Conservation (phyloP, 306 rosid species). For the Chamaecrista fasciculata region DNA sequence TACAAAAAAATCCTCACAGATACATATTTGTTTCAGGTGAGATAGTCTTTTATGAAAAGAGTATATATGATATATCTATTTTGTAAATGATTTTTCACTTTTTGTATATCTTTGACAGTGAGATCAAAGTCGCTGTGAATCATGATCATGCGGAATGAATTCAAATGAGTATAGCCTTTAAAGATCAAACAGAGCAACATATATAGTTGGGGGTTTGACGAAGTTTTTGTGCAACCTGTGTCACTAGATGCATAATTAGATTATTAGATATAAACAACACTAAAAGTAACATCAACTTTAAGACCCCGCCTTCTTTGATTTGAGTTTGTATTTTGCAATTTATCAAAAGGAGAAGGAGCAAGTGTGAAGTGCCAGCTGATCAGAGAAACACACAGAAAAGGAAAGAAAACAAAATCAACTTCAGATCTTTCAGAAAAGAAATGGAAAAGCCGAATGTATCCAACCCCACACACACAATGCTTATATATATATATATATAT, state of each 20-base stretch:
- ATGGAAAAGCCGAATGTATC: constrained; percentile 22
- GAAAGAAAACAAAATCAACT: constrained; percentile 14
- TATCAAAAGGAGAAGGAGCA: constrained; percentile 34
- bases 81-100: neutral
- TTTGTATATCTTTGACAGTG: neutral
- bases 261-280: neutral
- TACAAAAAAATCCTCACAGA: neutral
- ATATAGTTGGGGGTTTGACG: neutral
- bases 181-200: neutral
- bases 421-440: constrained; percentile 20
- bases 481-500: neutral
- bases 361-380: constrained; percentile 26
- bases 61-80: too few species aligned
- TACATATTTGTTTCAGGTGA: neutral
- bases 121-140: neutral
- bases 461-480: constrained; percentile 33
- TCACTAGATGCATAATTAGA: constrained; percentile 11
- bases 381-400: neutral
- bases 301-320: constrained; percentile 41
- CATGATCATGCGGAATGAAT: neutral
- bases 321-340: constrained; percentile 21
- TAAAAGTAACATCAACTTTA: constrained; percentile 3
- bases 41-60: neutral
- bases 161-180: too few species aligned
- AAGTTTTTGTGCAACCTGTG: constrained; percentile 3